A percentile compares a stretch with the other conserved stretches of the same genome.
Evolutionary conservation across 2,329 filamentous ascomycete genomes (phyloP).

Genomic region (Fusarium sp.): DNA sequence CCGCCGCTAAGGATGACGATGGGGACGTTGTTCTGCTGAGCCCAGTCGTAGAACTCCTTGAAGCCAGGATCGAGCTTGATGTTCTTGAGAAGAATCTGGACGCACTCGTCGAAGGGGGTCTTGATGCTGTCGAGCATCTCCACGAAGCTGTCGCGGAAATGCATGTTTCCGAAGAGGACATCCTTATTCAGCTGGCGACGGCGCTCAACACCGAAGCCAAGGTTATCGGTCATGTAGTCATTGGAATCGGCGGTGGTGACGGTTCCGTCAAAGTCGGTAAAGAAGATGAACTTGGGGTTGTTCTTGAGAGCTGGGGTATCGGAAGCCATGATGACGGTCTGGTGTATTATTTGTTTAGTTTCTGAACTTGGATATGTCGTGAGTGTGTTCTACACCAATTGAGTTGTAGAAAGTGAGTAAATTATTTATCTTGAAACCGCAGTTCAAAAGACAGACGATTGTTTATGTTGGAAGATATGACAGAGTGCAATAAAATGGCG

Average conservation of each 20-base stretch:
- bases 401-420: background rate
- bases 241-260: constrained; percentile 81
- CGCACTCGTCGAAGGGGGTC: constrained; percentile 84
- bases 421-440: constrained; percentile 1
- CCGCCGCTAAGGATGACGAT: constrained; percentile 92
- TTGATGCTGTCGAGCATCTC: constrained; percentile 92
- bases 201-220: constrained; percentile 81
- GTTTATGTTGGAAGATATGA: constrained; percentile 33
- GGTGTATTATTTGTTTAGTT: background rate
- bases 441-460: constrained; percentile 11
- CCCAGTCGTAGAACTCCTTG: constrained; percentile 88
- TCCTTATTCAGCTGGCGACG: constrained; percentile 81
- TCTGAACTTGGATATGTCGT: background rate
- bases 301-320: constrained; percentile 70
- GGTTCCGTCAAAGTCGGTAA: constrained; percentile 98
- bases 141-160: constrained; percentile 88
- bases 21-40: constrained; percentile 83
- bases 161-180: constrained; percentile 76
- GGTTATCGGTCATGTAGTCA: constrained; percentile 85
- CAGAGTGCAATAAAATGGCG: constrained; percentile 37
- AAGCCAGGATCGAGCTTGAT: constrained; percentile 92
- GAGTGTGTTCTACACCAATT: background rate
- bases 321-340: constrained; percentile 55
- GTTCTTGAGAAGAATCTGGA: constrained; percentile 81
- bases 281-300: constrained; percentile 94